A percentile compares a stretch with the other conserved stretches of the same genome.
Conservation (phyloP, 2,329 filamentous ascomycete genomes). For the Xylaria sp. region DNA sequence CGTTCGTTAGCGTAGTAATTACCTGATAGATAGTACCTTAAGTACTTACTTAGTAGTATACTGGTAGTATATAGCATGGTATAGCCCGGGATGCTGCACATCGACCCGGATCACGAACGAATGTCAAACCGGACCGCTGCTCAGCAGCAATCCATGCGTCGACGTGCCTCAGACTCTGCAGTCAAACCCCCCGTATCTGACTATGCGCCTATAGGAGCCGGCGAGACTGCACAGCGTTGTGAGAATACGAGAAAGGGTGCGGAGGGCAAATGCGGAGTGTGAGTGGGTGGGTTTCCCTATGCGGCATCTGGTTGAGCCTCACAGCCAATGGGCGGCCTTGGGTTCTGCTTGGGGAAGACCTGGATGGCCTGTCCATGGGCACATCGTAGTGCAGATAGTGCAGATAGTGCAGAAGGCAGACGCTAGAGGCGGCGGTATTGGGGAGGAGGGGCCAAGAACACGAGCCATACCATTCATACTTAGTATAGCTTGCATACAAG, state of each 20-base stretch:
- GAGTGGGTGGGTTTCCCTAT: conserved; percentile 41
- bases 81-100: not conserved
- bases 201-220: conserved; percentile 8
- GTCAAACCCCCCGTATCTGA: conserved; percentile 8
- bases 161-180: conserved; percentile 25
- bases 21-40: not conserved
- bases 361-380: not conserved
- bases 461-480: conserved; percentile 25
- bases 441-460: conserved; percentile 22
- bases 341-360: conserved; percentile 26
- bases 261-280: conserved; percentile 33
- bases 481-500: not conserved
- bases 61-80: not conserved
- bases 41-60: too few species aligned
- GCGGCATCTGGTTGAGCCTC: conserved; percentile 42
- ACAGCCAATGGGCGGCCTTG: conserved; percentile 40
- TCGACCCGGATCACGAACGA: not conserved
- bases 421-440: conserved; percentile 26
- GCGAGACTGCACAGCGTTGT: not conserved
- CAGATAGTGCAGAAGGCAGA: not conserved
- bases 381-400: conserved; percentile 1
- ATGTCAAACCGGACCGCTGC: conserved; percentile 7
- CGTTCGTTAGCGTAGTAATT: conserved; percentile 3
- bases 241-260: conserved; percentile 39
- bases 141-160: conserved; percentile 12